A percentile compares a stretch with the other conserved stretches of the same genome.
phyloP scores from a whole-genome alignment of 2,329 filamentous ascomycete species.

The Metarhizium sp. region DNA sequence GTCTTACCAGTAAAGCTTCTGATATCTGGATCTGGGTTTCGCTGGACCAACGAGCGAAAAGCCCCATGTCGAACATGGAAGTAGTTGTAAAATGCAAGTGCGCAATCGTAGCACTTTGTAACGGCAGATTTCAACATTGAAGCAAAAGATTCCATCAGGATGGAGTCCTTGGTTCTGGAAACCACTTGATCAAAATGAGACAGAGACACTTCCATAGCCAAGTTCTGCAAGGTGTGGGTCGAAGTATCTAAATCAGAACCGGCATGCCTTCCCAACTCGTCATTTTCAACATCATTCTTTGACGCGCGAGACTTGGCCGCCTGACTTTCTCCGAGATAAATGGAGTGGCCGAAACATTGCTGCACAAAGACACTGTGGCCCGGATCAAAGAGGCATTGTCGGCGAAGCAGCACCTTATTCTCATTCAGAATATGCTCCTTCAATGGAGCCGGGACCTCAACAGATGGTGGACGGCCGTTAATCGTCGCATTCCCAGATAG shows the following conservation, averaged over 20 bases:
- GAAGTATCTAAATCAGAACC: background rate
- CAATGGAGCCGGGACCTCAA: slow-evolving; percentile 34
- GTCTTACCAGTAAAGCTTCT: slow-evolving; percentile 41
- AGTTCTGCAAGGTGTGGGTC: slow-evolving; percentile 28
- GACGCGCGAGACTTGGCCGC: background rate
- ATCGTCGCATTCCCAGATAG: background rate
- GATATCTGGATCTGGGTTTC: slow-evolving; percentile 46
- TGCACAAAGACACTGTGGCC: slow-evolving; percentile 59
- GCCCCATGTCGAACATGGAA: slow-evolving; percentile 44
- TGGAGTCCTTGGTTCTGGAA: slow-evolving; percentile 58
- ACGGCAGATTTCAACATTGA: slow-evolving; percentile 38
- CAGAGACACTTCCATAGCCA: slow-evolving; percentile 46
- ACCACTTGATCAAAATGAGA: slow-evolving; percentile 69
- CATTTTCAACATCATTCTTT: background rate
- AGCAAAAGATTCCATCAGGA: slow-evolving; percentile 50
- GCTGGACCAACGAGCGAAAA: slow-evolving; percentile 56
- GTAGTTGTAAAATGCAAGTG: slow-evolving; percentile 52
- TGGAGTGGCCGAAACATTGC: slow-evolving; percentile 49
- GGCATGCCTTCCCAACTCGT: background rate
- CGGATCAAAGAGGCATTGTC: slow-evolving; percentile 72
- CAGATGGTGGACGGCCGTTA: slow-evolving; percentile 26
- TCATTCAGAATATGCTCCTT: slow-evolving; percentile 56
- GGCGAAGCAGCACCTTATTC: slow-evolving; percentile 64
- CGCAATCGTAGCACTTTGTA: slow-evolving; percentile 40
- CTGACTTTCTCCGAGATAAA: slow-evolving; percentile 28